A percentile compares a stretch with the other conserved stretches of the same genome.
Evolutionary conservation across 768 basidiomycete genomes (phyloP).

Genomic region (Clitopilus passeckerianus): DNA sequence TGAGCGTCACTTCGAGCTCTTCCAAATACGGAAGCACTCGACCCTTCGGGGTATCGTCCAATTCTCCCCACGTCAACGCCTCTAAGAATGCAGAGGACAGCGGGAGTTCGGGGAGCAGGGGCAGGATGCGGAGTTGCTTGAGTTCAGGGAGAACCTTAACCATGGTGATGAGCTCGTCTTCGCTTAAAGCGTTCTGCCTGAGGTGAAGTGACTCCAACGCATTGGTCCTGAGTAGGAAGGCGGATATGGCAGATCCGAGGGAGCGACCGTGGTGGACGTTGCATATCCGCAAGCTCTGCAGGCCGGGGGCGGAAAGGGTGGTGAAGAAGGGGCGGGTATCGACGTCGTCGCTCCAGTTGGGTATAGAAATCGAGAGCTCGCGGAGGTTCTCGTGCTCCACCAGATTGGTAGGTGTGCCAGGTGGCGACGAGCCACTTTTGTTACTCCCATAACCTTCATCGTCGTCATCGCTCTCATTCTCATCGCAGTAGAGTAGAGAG

Average conservation of each 20-base stretch:
- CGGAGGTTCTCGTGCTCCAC: constrained; percentile 26
- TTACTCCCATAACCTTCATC: background rate
- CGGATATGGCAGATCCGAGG: constrained; percentile 25
- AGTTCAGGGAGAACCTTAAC: constrained; percentile 26
- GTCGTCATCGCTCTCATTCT: background rate
- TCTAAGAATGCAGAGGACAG: constrained; percentile 31
- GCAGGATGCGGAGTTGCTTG: constrained; percentile 24
- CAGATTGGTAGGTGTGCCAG: constrained; percentile 2
- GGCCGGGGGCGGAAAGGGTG: constrained; percentile 26
- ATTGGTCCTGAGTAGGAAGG: constrained; percentile 27
- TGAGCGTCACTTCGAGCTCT: constrained; percentile 32
- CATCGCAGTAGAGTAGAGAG: constrained; percentile 13
- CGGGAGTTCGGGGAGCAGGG: constrained; percentile 19
- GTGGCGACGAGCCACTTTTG: background rate
- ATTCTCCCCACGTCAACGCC: constrained; percentile 17
- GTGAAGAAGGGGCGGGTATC: constrained; percentile 31
- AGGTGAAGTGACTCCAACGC: constrained; percentile 30
- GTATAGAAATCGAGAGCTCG: constrained; percentile 30
- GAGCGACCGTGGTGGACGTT: constrained; percentile 24
- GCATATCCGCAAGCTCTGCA: constrained; percentile 32
- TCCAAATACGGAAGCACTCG: constrained; percentile 26
- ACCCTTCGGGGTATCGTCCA: constrained; percentile 13
- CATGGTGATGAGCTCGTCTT: constrained; percentile 26
- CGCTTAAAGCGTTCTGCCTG: constrained; percentile 29
- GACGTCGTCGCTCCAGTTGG: constrained; percentile 27